These are phyloP conservation scores for Diospyros kaki DNA, from an alignment of 148 eudicot genomes.

Conservation along the genomic window DNA sequence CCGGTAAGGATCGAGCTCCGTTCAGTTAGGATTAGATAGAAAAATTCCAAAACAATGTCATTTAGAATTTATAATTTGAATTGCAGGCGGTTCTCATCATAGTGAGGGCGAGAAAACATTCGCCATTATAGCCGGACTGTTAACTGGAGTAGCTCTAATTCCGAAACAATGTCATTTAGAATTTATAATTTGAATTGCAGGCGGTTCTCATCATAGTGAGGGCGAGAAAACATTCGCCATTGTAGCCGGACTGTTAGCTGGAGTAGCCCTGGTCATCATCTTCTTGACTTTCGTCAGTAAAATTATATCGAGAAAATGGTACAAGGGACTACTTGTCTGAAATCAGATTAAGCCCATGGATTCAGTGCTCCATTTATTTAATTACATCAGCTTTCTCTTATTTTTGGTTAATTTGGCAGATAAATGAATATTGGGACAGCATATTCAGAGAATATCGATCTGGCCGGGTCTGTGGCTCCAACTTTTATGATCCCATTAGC, in stretches of 20 bases:
- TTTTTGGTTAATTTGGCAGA: not conserved
- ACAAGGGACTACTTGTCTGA: too few relatives aligned
- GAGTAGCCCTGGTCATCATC: slow-evolving; percentile 41
- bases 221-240: slow-evolving; percentile 51
- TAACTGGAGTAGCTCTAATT: slow-evolving; percentile 40
- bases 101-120: slow-evolving; percentile 43
- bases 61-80: too few relatives aligned
- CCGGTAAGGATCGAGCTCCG: too few relatives aligned
- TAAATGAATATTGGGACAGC: not conserved
- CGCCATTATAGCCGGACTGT: slow-evolving; percentile 40
- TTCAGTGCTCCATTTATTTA: not conserved
- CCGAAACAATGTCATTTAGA: too few relatives aligned
- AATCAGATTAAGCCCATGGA: not conserved
- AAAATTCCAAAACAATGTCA: too few relatives aligned
- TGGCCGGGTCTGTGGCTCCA: too few relatives aligned
- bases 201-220: slow-evolving; percentile 21
- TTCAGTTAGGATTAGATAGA: too few relatives aligned
- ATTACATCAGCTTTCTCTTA: not conserved
- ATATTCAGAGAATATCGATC: too few relatives aligned
- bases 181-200: not conserved
- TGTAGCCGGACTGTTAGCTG: slow-evolving; percentile 43
- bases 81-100: slow-evolving; percentile 22
- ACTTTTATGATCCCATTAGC: too few relatives aligned
- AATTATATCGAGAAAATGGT: slow-evolving; percentile 18
- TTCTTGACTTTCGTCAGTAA: slow-evolving; percentile 42